Evolutionary conservation across 768 basidiomycete species (phyloP).

Genomic region (Termitomyces sp.): DNA sequence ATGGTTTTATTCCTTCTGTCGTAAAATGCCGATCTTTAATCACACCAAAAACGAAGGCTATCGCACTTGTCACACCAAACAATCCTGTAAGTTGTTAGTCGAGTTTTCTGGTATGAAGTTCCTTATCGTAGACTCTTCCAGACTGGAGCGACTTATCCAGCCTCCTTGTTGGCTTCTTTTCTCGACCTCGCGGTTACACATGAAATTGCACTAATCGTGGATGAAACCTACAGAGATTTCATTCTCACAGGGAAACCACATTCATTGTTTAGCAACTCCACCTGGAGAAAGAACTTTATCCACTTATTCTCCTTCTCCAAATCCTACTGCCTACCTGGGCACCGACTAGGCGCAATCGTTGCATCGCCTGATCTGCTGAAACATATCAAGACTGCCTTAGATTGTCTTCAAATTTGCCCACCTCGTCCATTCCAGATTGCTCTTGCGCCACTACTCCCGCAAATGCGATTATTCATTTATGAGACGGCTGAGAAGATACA

Average conservation of each 20-base stretch:
- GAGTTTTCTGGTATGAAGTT: too few relatives aligned
- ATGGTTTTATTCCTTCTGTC: slow-evolving; percentile 57
- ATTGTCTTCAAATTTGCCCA: slow-evolving; percentile 77
- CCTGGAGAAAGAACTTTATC: slow-evolving; percentile 59
- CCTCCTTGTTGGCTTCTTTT: slow-evolving; percentile 51
- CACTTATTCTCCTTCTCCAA: slow-evolving; percentile 81
- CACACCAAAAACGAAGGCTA: slow-evolving; percentile 55
- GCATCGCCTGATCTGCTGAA: slow-evolving; percentile 50
- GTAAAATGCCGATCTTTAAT: slow-evolving; percentile 45
- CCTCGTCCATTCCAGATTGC: slow-evolving; percentile 71
- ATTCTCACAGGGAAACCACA: slow-evolving; percentile 45
- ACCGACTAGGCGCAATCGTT: slow-evolving; percentile 69
- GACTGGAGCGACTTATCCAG: slow-evolving; percentile 69
- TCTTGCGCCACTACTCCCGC: slow-evolving; percentile 46
- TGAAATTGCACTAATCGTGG: slow-evolving; percentile 65
- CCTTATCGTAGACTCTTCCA: neutral
- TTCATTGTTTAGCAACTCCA: slow-evolving; percentile 43
- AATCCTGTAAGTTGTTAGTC: slow-evolving; percentile 49
- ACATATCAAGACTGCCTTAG: slow-evolving; percentile 50
- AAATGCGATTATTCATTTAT: slow-evolving; percentile 47
- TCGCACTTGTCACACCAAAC: slow-evolving; percentile 72
- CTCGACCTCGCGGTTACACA: slow-evolving; percentile 47
- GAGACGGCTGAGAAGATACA: slow-evolving; percentile 42
- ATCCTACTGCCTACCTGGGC: slow-evolving; percentile 75
- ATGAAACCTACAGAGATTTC: slow-evolving; percentile 89